These are phyloP conservation scores for Aeschynomene evenia DNA, from an alignment of 306 rosid species.

Conservation along the genomic window DNA sequence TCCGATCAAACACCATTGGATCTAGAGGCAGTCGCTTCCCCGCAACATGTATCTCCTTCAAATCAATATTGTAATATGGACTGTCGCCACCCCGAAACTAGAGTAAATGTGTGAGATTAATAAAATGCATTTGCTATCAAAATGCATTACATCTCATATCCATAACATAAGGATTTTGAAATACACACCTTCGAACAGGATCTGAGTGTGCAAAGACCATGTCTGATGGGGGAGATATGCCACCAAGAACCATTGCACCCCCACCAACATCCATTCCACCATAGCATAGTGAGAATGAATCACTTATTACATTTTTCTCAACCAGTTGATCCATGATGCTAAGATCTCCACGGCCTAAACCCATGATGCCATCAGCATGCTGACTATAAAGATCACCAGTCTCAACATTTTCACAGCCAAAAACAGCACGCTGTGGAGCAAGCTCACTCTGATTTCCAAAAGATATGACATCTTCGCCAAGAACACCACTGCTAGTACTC, in stretches of 20 bases:
- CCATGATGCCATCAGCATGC: constrained; percentile 98
- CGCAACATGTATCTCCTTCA: constrained; percentile 95
- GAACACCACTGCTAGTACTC: constrained; percentile 93
- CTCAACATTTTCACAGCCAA: constrained; percentile 87
- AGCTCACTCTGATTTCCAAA: constrained; percentile 86
- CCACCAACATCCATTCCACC: constrained; percentile 99
- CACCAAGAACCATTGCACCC: constrained; percentile 98
- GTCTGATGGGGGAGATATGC: constrained; percentile 70
- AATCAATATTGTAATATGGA: constrained; percentile 92
- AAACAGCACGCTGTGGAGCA: constrained; percentile 77
- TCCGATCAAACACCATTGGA: constrained; percentile 70
- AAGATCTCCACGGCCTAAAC: constrained; percentile 85
- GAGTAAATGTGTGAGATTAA: constrained; percentile 95
- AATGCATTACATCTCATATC: constrained; percentile 50
- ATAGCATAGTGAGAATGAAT: constrained; percentile 93
- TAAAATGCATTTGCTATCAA: constrained; percentile 63
- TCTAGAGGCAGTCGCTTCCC: constrained; percentile 71
- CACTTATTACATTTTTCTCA: constrained; percentile 66
- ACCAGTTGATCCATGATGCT: constrained; percentile 93
- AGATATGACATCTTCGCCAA: constrained; percentile 82
- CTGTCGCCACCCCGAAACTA: constrained; percentile 99
- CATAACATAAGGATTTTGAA: constrained; percentile 22
- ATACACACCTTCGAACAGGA: constrained; percentile 82
- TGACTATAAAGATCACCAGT: constrained; percentile 92
- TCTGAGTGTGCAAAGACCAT: constrained; percentile 78